Percentiles rank a stretch among this genome's conserved stretches.
These are phyloP conservation scores for Leptomonas pyrrhocoris DNA, from an alignment of 208 protist genomes.

Conservation along the genomic window DNA sequence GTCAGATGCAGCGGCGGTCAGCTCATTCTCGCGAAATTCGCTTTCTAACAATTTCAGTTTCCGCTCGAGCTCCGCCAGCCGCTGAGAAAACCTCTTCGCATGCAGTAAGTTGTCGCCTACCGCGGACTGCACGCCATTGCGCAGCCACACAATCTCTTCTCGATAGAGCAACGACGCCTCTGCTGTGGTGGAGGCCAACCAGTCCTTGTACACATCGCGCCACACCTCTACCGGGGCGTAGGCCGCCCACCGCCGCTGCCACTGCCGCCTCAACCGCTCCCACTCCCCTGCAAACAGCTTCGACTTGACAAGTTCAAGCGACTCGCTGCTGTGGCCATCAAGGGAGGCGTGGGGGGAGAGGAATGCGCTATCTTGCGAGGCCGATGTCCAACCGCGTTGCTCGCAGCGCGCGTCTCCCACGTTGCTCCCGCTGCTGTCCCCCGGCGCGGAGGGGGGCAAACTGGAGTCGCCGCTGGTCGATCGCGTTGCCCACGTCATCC, in stretches of 20 bases:
- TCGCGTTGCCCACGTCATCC: constrained; percentile 15
- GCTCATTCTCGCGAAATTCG: constrained; percentile 21
- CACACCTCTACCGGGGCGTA: constrained; percentile 29
- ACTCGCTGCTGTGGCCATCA: not conserved
- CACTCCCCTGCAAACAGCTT: not conserved
- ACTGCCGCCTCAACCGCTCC: not conserved
- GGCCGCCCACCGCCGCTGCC: constrained; percentile 11
- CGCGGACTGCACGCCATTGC: constrained; percentile 35
- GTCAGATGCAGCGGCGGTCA: constrained; percentile 3
- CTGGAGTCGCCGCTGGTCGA: constrained; percentile 1
- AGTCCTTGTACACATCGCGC: constrained; percentile 33
- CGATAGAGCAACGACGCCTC: constrained; percentile 18
- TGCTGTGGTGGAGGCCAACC: constrained; percentile 18
- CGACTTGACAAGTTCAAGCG: not conserved
- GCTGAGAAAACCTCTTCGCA: constrained; percentile 33
- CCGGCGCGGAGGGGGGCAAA: not conserved
- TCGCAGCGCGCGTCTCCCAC: not conserved
- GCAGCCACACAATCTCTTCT: constrained; percentile 34
- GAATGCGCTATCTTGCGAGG: too few relatives aligned
- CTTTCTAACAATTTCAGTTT: constrained; percentile 30
- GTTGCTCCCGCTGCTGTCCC: not conserved
- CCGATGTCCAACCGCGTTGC: not conserved
- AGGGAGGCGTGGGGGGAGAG: too few relatives aligned
- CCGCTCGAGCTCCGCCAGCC: constrained; percentile 36
- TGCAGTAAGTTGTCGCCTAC: constrained; percentile 34